Conservation (phyloP, 768 basidiomycete genomes). For the Tricholoma hemisulphureum region DNA sequence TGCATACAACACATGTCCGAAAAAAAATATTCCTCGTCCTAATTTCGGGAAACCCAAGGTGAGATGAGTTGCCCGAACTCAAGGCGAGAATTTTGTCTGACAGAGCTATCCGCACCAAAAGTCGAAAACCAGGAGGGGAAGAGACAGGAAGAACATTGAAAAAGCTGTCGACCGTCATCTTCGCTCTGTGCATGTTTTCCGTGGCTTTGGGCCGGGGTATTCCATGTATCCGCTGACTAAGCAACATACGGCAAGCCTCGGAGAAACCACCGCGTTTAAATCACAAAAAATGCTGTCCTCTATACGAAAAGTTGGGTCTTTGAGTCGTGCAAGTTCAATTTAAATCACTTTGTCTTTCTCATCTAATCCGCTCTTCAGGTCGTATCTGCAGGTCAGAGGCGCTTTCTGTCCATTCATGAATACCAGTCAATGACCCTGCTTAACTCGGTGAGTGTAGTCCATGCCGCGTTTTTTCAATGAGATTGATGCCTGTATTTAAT, state of each 20-base stretch:
- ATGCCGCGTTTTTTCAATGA: background rate
- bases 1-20: background rate
- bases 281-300: conserved; percentile 58
- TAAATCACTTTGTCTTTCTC: background rate
- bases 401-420: conserved; percentile 95
- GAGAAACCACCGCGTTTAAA: background rate
- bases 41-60: conserved; percentile 75
- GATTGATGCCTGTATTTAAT: background rate
- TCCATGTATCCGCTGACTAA: conserved; percentile 44
- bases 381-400: conserved; percentile 79
- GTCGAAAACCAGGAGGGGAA: conserved; percentile 48
- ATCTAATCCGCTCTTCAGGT: conserved; percentile 38
- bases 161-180: conserved; percentile 68
- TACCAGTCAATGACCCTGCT: conserved; percentile 95
- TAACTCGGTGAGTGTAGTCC: conserved; percentile 68
- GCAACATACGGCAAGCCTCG: conserved; percentile 12
- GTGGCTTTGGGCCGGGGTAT: conserved; percentile 7
- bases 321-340: conserved; percentile 55
- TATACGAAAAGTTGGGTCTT: conserved; percentile 59
- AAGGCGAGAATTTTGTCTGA: conserved; percentile 67
- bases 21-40: conserved; percentile 61
- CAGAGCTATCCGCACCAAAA: conserved; percentile 55
- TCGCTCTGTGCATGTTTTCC: conserved; percentile 53
- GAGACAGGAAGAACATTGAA: conserved; percentile 64
- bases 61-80: conserved; percentile 67